Percentiles rank a stretch among this genome's conserved stretches.
These are phyloP conservation scores for Monosporascus sp. DNA, from an alignment of 2,329 filamentous ascomycete species.

Conservation along the genomic window DNA sequence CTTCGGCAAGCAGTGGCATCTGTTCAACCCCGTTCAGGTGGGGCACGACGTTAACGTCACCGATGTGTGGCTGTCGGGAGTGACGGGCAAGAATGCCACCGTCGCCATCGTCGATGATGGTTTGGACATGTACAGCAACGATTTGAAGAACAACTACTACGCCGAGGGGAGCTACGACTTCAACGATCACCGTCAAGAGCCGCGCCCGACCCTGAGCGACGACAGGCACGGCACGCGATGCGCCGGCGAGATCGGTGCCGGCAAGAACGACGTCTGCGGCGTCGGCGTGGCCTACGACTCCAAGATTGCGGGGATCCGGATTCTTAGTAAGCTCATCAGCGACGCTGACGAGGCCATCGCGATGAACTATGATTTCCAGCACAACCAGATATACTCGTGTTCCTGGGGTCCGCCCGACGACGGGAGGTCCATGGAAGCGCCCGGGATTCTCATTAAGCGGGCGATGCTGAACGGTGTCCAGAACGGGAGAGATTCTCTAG, in stretches of 20 bases:
- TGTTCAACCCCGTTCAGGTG: constrained; percentile 73
- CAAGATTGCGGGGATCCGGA: constrained; percentile 85
- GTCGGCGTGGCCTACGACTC: constrained; percentile 94
- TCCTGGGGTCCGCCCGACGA: constrained; percentile 98
- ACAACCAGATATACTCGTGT: constrained; percentile 97
- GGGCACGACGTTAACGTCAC: constrained; percentile 98
- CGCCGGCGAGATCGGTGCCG: constrained; percentile 88
- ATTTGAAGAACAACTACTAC: constrained; percentile 91
- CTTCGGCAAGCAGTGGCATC: constrained; percentile 92
- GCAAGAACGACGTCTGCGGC: constrained; percentile 87
- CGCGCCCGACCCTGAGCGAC: constrained; percentile 75
- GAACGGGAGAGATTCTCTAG: constrained; percentile 74
- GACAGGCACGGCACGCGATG: constrained; percentile 91
- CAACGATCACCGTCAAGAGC: constrained; percentile 77
- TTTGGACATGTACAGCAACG: constrained; percentile 89
- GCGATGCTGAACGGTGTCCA: constrained; percentile 93
- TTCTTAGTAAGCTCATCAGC: constrained; percentile 82
- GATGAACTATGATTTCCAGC: constrained; percentile 85
- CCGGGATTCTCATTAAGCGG: constrained; percentile 78
- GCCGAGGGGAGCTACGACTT: constrained; percentile 91
- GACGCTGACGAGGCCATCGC: constrained; percentile 90
- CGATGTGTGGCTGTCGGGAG: constrained; percentile 81
- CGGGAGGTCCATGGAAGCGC: constrained; percentile 88
- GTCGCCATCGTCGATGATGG: constrained; percentile 96
- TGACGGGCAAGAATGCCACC: constrained; percentile 83